Evolutionary conservation across 78 protist genomes (phyloP).

Genomic region (Chrysochromulina parva): DNA sequence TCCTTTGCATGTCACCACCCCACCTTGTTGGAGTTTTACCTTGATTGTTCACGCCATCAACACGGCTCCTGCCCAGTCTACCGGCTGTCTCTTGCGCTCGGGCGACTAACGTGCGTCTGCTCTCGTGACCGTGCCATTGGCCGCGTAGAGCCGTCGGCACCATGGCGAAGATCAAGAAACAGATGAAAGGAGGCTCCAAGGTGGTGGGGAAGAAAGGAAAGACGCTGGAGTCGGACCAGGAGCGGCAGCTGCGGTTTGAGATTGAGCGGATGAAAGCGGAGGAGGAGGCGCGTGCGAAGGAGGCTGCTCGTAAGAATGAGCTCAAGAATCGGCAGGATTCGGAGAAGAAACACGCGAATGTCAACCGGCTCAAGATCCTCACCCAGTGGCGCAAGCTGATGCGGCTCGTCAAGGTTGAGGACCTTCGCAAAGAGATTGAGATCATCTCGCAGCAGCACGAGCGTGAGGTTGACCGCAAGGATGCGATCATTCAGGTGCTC

Average conservation of each 20-base stretch:
- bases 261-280: not conserved
- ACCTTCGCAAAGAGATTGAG: slow-evolving; percentile 65
- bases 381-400: slow-evolving; percentile 58
- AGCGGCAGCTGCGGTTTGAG: slow-evolving; percentile 5
- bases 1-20: too few species aligned
- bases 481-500: slow-evolving; percentile 68
- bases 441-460: slow-evolving; percentile 63
- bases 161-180: slow-evolving; percentile 17
- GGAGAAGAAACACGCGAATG: slow-evolving; percentile 36
- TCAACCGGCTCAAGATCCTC: slow-evolving; percentile 39
- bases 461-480: slow-evolving; percentile 73
- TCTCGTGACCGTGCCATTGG: too few species aligned
- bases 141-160: too few species aligned
- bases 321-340: slow-evolving; percentile 37
- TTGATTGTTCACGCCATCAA: too few species aligned
- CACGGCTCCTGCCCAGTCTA: too few species aligned
- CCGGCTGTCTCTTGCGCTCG: too few species aligned
- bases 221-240: not conserved
- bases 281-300: slow-evolving; percentile 2
- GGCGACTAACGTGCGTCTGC: too few species aligned
- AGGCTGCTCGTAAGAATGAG: not conserved
- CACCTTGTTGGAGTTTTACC: too few species aligned
- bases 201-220: not conserved
- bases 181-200: slow-evolving; percentile 3
- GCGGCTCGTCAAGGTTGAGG: slow-evolving; percentile 60